These are phyloP conservation scores for Candida piceae DNA, from an alignment of 805 yeast species.

Conservation along the genomic window DNA sequence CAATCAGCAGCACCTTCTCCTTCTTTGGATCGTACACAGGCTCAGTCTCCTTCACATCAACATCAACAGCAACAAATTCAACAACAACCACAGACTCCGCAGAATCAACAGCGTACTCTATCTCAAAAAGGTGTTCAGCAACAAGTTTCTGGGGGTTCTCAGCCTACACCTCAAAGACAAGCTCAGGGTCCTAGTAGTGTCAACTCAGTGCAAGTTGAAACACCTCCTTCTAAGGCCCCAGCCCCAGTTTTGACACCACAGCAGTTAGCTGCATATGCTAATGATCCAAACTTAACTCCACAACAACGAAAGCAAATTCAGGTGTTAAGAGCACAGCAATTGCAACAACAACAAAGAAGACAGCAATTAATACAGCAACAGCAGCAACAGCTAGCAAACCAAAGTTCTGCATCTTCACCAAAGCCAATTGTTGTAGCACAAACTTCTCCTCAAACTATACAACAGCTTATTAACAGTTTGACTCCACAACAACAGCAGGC, in stretches of 20 bases:
- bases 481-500: conserved; percentile 26
- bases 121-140: neutral
- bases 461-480: conserved; percentile 18
- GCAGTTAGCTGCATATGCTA: conserved; percentile 24
- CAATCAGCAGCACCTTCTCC: neutral
- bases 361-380: conserved; percentile 9
- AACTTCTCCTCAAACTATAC: neutral
- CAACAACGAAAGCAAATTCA: conserved; percentile 42
- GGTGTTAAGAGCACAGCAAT: conserved; percentile 33
- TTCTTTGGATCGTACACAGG: conserved; percentile 8
- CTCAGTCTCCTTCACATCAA: conserved; percentile 17
- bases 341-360: conserved; percentile 20
- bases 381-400: conserved; percentile 12
- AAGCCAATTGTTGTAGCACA: neutral
- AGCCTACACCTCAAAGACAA: conserved; percentile 3
- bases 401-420: conserved; percentile 24
- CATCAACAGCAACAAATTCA: conserved; percentile 23
- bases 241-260: conserved; percentile 18
- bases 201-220: conserved; percentile 14
- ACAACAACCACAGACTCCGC: conserved; percentile 2
- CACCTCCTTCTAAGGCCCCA: conserved; percentile 6
- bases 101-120: neutral
- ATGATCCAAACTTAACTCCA: conserved; percentile 37
- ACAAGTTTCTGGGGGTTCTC: neutral
- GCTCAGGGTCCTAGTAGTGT: conserved; percentile 9